phyloP scores from a whole-genome alignment of 2,329 filamentous ascomycete species.

The Aspergillus unguis region DNA sequence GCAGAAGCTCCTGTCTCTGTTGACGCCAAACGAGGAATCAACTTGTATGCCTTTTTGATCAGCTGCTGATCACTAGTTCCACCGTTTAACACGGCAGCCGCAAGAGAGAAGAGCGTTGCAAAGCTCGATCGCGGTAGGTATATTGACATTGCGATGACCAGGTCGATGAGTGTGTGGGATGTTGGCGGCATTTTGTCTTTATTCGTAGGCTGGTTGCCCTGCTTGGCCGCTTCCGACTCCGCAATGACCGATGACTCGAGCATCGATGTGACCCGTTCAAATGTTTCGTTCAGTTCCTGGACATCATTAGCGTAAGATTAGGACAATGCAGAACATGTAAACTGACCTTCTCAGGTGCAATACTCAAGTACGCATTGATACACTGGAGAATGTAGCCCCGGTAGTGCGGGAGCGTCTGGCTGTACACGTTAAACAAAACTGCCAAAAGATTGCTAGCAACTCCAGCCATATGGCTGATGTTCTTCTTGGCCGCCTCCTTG shows the following conservation, averaged over 20 bases:
- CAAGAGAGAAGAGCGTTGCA: slow-evolving; percentile 78
- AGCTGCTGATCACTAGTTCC: slow-evolving; percentile 70
- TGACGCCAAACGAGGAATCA: slow-evolving; percentile 84
- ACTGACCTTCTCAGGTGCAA: slow-evolving; percentile 63
- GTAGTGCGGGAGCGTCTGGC: slow-evolving; percentile 88
- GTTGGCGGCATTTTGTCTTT: slow-evolving; percentile 82
- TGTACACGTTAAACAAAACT: slow-evolving; percentile 98
- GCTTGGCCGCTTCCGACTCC: slow-evolving; percentile 61
- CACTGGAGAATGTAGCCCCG: slow-evolving; percentile 87
- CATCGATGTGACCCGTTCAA: slow-evolving; percentile 80
- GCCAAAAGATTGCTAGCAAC: slow-evolving; percentile 88
- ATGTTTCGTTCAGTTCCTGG: slow-evolving; percentile 79
- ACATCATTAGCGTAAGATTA: slow-evolving; percentile 3
- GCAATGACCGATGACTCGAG: slow-evolving; percentile 67
- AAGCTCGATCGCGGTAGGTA: slow-evolving; percentile 90
- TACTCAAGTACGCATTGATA: slow-evolving; percentile 90
- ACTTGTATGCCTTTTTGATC: slow-evolving; percentile 98
- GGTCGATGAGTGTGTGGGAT: slow-evolving; percentile 91
- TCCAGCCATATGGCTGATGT: slow-evolving; percentile 72
- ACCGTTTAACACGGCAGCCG: slow-evolving; percentile 75
- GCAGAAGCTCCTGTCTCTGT: slow-evolving; percentile 75
- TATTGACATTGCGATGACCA: slow-evolving; percentile 92
- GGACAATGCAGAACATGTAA: neutral
- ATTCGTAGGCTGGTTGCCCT: slow-evolving; percentile 61
- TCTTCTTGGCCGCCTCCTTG: slow-evolving; percentile 70